Percentiles rank a stretch among this genome's conserved stretches.
These are phyloP conservation scores for Echites panduratus DNA, from an alignment of 257 asterid genomes.

Conservation along the genomic window DNA sequence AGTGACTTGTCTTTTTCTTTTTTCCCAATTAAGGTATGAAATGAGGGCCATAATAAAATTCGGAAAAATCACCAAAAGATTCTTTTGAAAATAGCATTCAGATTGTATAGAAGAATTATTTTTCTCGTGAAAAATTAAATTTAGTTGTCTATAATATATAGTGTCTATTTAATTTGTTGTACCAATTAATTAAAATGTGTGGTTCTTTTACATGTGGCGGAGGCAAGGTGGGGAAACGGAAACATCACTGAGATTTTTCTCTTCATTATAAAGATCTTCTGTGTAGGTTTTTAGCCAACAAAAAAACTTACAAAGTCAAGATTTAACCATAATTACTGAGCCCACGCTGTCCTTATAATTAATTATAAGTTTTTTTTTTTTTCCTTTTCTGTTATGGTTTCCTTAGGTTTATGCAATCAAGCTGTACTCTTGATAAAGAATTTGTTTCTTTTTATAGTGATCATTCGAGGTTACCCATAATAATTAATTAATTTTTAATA, in stretches of 20 bases:
- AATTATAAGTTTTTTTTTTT: background rate
- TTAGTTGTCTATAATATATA: too few species aligned
- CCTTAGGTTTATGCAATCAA: background rate
- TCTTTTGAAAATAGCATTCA: constrained; percentile 16
- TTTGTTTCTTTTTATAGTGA: background rate
- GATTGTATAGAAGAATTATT: background rate
- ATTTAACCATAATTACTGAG: constrained; percentile 21
- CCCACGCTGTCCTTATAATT: constrained; percentile 2
- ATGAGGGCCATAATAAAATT: constrained; percentile 6
- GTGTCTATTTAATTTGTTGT: too few species aligned
- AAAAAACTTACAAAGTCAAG: constrained; percentile 23
- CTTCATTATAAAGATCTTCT: constrained; percentile 24
- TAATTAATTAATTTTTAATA: too few species aligned
- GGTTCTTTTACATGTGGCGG: too few species aligned
- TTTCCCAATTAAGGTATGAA: constrained; percentile 4
- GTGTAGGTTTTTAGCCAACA: constrained; percentile 28
- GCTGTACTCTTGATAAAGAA: background rate
- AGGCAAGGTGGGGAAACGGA: constrained; percentile 18
- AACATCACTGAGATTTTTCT: constrained; percentile 28
- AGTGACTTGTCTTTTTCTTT: background rate
- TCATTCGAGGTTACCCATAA: background rate
- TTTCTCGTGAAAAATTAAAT: too few species aligned
- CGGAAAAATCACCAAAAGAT: constrained; percentile 7
- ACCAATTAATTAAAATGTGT: too few species aligned
- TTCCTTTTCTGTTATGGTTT: background rate